Evolutionary conservation across 139 green algal species (phyloP), one percentile per base, ranked within the genome.

Genomic region (Yamagishiella unicocca): DNA sequence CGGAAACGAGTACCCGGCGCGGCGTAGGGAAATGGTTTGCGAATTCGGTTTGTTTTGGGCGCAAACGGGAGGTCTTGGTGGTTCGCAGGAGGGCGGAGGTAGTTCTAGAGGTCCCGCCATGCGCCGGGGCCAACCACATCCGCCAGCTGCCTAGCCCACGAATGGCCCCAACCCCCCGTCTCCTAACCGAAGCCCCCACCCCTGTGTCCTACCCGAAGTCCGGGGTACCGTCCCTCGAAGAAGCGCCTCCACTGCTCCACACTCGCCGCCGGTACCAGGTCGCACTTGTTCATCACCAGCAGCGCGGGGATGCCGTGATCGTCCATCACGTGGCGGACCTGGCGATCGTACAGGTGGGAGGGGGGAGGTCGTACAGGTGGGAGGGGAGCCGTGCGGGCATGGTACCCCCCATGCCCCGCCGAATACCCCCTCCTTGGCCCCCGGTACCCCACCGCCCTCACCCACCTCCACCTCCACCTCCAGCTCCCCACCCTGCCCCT

Each of bases 211-310:
- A 93, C 92, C 25, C 33, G 33, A 9, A 95, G 81, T 1, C 84
- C 89, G 4, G 90, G 89, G 81, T 92, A 89, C n/a, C 89, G 83
- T n/a, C 43, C 29, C 80, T 88, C 53, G 80, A 95, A 93, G 25
- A 70, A 95, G 24, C 45, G 14, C 31, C 40, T 12, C 93, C 93
- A 95, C 33, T 82, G 83, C 83, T 83, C 85, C 58, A 90, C 75
- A 42, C 83, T 74, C 62, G 87, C 81, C 43, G 85, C 38, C 7
- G 89, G 90, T 24, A 96, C 85, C 42, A 96, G 88, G 87, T 96
- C 93, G 68, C 70, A 88, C 86, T 97, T 97, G 91, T 96, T 97
- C 37, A 97, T 80, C 45, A 95, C 85, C 54, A 96, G 81, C 33
- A 97, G 40, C 27, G 93, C 72, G 2, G 90, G 71, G 22, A 88